A percentile compares a stretch with the other conserved stretches of the same genome.
phyloP scores from a whole-genome alignment of 1,139 yeast species.

The Chernovozyma sophiae-reginae region DNA sequence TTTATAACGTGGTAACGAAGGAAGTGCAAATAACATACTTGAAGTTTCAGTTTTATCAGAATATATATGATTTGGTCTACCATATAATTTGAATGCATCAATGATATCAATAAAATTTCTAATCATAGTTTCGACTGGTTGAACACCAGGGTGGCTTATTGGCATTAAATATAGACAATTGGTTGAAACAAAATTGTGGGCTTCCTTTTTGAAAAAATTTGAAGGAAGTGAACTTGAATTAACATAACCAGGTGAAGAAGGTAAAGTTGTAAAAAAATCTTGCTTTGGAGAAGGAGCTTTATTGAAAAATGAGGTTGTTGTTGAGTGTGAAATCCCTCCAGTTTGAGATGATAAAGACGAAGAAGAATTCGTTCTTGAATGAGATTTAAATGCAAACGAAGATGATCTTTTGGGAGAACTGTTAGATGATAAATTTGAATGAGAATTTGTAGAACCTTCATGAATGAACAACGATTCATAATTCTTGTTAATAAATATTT shows the following conservation, averaged over 20 bases:
- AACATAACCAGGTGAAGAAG: constrained; percentile 14
- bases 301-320: constrained; percentile 24
- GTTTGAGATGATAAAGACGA: constrained; percentile 2
- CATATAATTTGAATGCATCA: constrained; percentile 52
- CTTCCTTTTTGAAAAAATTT: constrained; percentile 23
- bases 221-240: constrained; percentile 10
- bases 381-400: constrained; percentile 7
- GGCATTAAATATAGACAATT: constrained; percentile 49
- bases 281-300: constrained; percentile 21
- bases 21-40: constrained; percentile 52
- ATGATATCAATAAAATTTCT: constrained; percentile 49
- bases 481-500: constrained; percentile 41
- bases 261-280: constrained; percentile 10
- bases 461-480: constrained; percentile 29
- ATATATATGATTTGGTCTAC: constrained; percentile 48
- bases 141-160: constrained; percentile 51
- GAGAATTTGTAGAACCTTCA: constrained; percentile 2
- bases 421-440: not conserved
- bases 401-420: constrained; percentile 9
- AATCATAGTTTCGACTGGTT: constrained; percentile 55
- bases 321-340: constrained; percentile 25
- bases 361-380: constrained; percentile 4
- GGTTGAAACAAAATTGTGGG: constrained; percentile 29
- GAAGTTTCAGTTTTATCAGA: constrained; percentile 43
- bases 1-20: constrained; percentile 52